Conservation (phyloP, 139 green algal species). For the Parachlorella kessleri region DNA sequence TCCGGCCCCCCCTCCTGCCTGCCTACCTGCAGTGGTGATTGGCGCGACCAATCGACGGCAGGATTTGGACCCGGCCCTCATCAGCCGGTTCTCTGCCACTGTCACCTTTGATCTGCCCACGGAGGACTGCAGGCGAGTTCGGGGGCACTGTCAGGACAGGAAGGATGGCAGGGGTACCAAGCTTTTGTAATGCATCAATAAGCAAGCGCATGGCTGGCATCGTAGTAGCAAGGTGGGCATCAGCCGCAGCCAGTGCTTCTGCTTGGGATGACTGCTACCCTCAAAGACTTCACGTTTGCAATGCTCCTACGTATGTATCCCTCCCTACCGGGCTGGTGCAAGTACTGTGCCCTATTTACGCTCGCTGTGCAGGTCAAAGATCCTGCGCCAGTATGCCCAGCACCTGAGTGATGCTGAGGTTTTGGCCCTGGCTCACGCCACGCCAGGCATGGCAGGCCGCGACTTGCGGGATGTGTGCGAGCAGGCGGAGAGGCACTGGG, state of each 20-base stretch:
- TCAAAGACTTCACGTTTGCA: too few species aligned
- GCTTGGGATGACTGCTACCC: too few species aligned
- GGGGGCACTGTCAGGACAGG: too few species aligned
- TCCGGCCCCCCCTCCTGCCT: background rate
- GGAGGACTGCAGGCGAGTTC: slow-evolving; percentile 47
- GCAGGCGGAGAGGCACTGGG: slow-evolving; percentile 85
- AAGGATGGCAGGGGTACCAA: too few species aligned
- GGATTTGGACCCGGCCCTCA: slow-evolving; percentile 88
- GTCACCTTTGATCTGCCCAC: slow-evolving; percentile 79
- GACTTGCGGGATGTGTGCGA: slow-evolving; percentile 88
- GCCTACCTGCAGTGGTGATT: slow-evolving; percentile 66
- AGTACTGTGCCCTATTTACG: too few species aligned
- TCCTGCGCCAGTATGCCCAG: slow-evolving; percentile 81
- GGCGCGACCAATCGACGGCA: slow-evolving; percentile 85
- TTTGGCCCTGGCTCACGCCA: slow-evolving; percentile 53
- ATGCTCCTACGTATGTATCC: too few species aligned
- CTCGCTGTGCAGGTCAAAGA: slow-evolving; percentile 52
- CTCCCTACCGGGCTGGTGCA: too few species aligned
- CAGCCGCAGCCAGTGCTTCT: too few species aligned
- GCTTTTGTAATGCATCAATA: too few species aligned
- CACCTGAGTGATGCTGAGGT: slow-evolving; percentile 67
- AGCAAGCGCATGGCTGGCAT: too few species aligned
- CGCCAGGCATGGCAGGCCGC: slow-evolving; percentile 73
- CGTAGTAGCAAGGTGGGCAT: too few species aligned
- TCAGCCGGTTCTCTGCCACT: slow-evolving; percentile 70